phyloP scores from a whole-genome alignment of 768 basidiomycete genomes.

The Suillus tomentosus region DNA sequence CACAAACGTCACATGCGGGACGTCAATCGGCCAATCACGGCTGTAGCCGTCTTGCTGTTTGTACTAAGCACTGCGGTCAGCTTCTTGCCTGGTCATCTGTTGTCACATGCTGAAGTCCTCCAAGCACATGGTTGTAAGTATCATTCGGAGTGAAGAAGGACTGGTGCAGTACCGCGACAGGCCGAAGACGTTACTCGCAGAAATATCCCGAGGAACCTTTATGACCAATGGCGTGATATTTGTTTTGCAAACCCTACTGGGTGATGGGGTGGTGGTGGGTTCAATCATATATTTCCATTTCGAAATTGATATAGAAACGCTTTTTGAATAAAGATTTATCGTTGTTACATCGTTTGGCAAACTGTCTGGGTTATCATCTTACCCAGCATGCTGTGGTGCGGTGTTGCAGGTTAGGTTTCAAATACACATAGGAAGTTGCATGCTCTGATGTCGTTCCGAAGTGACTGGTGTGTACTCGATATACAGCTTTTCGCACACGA shows the following conservation, averaged over 20 bases:
- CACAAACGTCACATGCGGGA: slow-evolving; percentile 6
- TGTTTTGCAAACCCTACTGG: slow-evolving; percentile 30
- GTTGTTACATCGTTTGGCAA: slow-evolving; percentile 37
- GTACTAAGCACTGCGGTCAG: slow-evolving; percentile 33
- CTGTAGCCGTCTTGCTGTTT: slow-evolving; percentile 29
- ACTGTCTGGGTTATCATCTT: slow-evolving; percentile 27
- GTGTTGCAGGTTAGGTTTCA: slow-evolving; percentile 22
- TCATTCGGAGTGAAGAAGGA: slow-evolving; percentile 29
- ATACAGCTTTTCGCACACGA: slow-evolving; percentile 18
- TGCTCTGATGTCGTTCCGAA: slow-evolving; percentile 7
- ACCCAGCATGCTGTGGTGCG: slow-evolving; percentile 33
- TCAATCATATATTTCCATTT: neutral
- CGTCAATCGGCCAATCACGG: slow-evolving; percentile 26
- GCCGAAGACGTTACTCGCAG: slow-evolving; percentile 27
- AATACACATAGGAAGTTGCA: neutral
- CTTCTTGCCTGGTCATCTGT: neutral
- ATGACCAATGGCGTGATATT: slow-evolving; percentile 29
- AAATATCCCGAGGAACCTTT: slow-evolving; percentile 30
- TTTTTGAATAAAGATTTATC: slow-evolving; percentile 23
- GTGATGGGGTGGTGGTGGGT: slow-evolving; percentile 33
- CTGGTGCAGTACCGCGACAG: slow-evolving; percentile 25
- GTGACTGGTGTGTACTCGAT: slow-evolving; percentile 24
- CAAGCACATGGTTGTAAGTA: slow-evolving; percentile 30
- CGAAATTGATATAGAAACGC: neutral
- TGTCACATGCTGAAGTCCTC: neutral